Conservation (phyloP, 2,329 filamentous ascomycete genomes). For the Aureobasidium sp. region DNA sequence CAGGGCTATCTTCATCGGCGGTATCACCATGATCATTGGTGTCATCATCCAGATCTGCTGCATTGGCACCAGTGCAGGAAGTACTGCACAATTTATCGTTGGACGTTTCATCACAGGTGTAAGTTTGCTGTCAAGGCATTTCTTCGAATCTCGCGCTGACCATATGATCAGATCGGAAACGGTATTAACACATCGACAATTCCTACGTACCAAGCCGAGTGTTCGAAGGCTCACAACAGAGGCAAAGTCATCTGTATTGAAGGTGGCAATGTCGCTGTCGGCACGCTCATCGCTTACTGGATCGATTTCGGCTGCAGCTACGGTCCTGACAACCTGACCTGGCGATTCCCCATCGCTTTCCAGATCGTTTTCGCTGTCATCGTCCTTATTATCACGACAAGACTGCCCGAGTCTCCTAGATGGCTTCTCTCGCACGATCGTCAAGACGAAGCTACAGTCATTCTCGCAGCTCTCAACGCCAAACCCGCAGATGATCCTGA, state of each 20-base stretch:
- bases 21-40: constrained; percentile 33
- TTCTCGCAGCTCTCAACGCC: constrained; percentile 15
- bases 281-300: constrained; percentile 44
- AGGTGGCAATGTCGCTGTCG: constrained; percentile 43
- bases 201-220: constrained; percentile 47
- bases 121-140: neutral
- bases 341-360: constrained; percentile 34
- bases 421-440: constrained; percentile 22
- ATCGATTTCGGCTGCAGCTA: constrained; percentile 36
- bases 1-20: constrained; percentile 33
- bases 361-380: constrained; percentile 36
- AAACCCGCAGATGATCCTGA: constrained; percentile 6
- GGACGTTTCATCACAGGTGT: constrained; percentile 45
- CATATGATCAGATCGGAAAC: constrained; percentile 29
- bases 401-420: constrained; percentile 37
- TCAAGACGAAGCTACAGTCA: constrained; percentile 14
- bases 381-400: constrained; percentile 34
- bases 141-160: neutral
- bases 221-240: constrained; percentile 46
- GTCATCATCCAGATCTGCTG: constrained; percentile 32
- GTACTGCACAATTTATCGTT: constrained; percentile 43
- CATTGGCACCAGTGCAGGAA: constrained; percentile 24
- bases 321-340: constrained; percentile 23
- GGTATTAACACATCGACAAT: constrained; percentile 49
- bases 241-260: constrained; percentile 54